phyloP scores from a whole-genome alignment of 2,329 filamentous ascomycete species.

The Pezicula radicicola region DNA sequence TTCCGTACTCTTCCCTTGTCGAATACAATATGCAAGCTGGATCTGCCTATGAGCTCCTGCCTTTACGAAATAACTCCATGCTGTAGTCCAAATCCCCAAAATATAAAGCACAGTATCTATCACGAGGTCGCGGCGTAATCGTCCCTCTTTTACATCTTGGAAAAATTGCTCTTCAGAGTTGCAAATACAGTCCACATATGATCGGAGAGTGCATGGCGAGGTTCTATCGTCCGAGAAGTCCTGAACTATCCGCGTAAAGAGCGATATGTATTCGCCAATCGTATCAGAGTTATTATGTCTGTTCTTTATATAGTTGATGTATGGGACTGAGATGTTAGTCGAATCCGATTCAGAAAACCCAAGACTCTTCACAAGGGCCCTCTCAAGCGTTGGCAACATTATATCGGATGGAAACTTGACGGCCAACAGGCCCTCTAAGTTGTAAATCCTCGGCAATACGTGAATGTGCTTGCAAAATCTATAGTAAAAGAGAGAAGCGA shows the following conservation, averaged over 20 bases:
- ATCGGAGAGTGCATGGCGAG: not conserved
- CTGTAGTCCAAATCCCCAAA: not conserved
- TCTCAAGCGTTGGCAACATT: no score
- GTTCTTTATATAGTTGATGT: slow-evolving; percentile 3
- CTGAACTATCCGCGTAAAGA: not conserved
- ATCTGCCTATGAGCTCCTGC: not conserved
- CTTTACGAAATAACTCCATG: slow-evolving; percentile 3
- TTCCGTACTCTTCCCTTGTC: not conserved
- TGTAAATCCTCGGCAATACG: no score
- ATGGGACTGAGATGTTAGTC: not conserved
- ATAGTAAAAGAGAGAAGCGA: no score
- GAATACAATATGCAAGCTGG: not conserved
- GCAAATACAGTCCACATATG: not conserved
- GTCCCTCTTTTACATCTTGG: not conserved
- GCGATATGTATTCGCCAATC: not conserved
- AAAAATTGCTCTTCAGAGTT: not conserved
- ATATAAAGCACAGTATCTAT: slow-evolving; percentile 1
- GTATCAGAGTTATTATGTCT: not conserved
- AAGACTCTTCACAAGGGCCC: not conserved
- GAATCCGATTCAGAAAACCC: not conserved
- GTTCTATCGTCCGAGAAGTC: not conserved
- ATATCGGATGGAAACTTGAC: no score
- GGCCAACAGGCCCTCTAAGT: no score
- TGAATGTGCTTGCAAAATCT: no score
- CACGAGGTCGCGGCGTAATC: not conserved